Evolutionary conservation across 2,329 filamentous ascomycete species (phyloP).

Genomic region (Penicillium aurantiogriseum): DNA sequence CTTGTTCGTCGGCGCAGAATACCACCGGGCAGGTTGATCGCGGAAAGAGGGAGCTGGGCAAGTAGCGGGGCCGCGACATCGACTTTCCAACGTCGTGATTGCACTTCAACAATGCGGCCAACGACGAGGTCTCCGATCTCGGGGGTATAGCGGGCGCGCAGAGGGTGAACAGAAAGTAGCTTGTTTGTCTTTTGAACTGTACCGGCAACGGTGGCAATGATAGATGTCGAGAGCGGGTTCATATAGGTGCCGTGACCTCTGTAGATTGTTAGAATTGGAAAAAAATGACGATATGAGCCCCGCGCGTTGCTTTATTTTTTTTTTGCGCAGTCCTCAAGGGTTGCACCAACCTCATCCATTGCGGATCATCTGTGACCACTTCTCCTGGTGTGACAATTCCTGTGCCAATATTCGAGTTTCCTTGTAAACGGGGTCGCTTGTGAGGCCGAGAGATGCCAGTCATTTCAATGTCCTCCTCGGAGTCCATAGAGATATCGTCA

Average conservation of each 20-base stretch:
- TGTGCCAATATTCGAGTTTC: slow-evolving; percentile 29
- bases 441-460: slow-evolving; percentile 32
- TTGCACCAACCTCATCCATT: slow-evolving; percentile 72
- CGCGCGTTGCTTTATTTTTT: neutral
- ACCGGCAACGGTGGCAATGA: slow-evolving; percentile 86
- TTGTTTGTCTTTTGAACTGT: slow-evolving; percentile 94
- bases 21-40: slow-evolving; percentile 92
- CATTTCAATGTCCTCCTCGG: slow-evolving; percentile 43
- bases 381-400: slow-evolving; percentile 84
- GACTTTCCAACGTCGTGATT: slow-evolving; percentile 88
- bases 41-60: slow-evolving; percentile 77
- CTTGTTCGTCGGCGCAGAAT: slow-evolving; percentile 88
- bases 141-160: slow-evolving; percentile 89
- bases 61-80: slow-evolving; percentile 87
- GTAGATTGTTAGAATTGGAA: slow-evolving; percentile 15
- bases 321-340: neutral
- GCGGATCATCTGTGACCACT: slow-evolving; percentile 82
- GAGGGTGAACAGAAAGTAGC: slow-evolving; percentile 82
- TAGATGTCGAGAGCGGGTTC: slow-evolving; percentile 59
- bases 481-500: slow-evolving; percentile 51
- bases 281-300: neutral
- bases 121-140: slow-evolving; percentile 96
- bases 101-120: slow-evolving; percentile 91
- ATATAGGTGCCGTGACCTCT: slow-evolving; percentile 93
- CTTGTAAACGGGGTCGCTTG: slow-evolving; percentile 38